Evolutionary conservation across 257 asterid genomes (phyloP).

Genomic region (Lantana camara): DNA sequence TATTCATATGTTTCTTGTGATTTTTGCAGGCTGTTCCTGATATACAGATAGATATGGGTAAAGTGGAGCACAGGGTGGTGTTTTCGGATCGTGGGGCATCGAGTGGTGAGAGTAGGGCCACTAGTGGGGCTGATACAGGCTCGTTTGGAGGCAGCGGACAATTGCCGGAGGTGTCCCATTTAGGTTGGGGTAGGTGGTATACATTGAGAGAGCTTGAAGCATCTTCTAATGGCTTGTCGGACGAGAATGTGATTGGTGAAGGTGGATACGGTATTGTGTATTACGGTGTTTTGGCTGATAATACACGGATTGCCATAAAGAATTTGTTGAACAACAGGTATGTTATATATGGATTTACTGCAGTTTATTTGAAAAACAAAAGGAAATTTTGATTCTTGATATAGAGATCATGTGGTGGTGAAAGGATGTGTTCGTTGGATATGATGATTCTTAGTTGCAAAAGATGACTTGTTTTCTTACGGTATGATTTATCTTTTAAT

Average conservation of each 20-base stretch:
- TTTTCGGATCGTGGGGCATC: conserved; percentile 88
- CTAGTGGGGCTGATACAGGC: conserved; percentile 80
- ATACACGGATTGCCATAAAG: conserved; percentile 80
- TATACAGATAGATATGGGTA: conserved; percentile 95
- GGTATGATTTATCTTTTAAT: too few relatives aligned
- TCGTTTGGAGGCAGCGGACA: conserved; percentile 80
- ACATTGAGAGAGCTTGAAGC: conserved; percentile 97
- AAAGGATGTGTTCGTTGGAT: not conserved
- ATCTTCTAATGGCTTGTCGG: conserved; percentile 85
- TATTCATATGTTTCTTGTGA: too few relatives aligned
- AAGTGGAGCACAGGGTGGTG: conserved; percentile 92
- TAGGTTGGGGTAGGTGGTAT: conserved; percentile 99
- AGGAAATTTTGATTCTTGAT: conserved; percentile 1
- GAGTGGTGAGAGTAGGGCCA: conserved; percentile 91
- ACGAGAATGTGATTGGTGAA: conserved; percentile 93
- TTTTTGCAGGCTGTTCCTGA: conserved; percentile 68
- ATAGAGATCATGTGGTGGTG: not conserved
- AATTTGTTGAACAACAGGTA: conserved; percentile 89
- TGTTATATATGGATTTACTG: conserved; percentile 18
- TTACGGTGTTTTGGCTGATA: conserved; percentile 72
- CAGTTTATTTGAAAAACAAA: not conserved
- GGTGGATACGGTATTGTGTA: conserved; percentile 97
- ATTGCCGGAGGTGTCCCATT: conserved; percentile 92
- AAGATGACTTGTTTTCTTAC: not conserved
- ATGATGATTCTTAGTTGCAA: not conserved